phyloP scores from a whole-genome alignment of 306 rosid genomes.

The Glycine soja region DNA sequence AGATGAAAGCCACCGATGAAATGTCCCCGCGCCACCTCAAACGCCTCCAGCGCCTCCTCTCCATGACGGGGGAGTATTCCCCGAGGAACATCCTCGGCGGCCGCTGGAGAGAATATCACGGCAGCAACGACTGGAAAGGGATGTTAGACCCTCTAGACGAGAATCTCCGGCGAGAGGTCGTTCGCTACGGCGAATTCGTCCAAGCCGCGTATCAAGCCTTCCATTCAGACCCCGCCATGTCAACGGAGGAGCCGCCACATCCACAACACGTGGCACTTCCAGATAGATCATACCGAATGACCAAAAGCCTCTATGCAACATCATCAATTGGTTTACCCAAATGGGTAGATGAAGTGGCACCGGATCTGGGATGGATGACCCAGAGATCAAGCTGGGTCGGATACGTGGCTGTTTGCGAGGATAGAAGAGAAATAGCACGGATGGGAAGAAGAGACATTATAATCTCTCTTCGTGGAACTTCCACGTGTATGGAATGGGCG shows the following conservation, averaged over 20 bases:
- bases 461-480: slow-evolving; percentile 88
- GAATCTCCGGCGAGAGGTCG: slow-evolving; percentile 94
- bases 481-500: slow-evolving; percentile 96
- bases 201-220: slow-evolving; percentile 88
- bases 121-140: slow-evolving; percentile 80
- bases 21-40: slow-evolving; percentile 83
- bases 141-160: slow-evolving; percentile 86
- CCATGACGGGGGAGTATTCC: slow-evolving; percentile 75
- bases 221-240: slow-evolving; percentile 79
- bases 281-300: slow-evolving; percentile 69
- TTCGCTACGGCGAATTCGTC: slow-evolving; percentile 81
- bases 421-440: slow-evolving; percentile 69
- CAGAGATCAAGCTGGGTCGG: slow-evolving; percentile 97
- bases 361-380: slow-evolving; percentile 98
- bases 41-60: slow-evolving; percentile 68
- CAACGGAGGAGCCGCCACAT: slow-evolving; percentile 57
- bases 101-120: slow-evolving; percentile 85
- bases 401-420: slow-evolving; percentile 89
- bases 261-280: slow-evolving; percentile 61
- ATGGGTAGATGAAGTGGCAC: slow-evolving; percentile 83
- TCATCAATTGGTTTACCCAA: slow-evolving; percentile 78
- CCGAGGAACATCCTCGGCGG: slow-evolving; percentile 70
- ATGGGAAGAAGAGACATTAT: slow-evolving; percentile 90
- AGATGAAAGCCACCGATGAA: slow-evolving; percentile 69
- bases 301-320: slow-evolving; percentile 89